A percentile compares a stretch with the other conserved stretches of the same genome.
Evolutionary conservation across 306 rosid genomes (phyloP).

Genomic region (Begonia masoniana): DNA sequence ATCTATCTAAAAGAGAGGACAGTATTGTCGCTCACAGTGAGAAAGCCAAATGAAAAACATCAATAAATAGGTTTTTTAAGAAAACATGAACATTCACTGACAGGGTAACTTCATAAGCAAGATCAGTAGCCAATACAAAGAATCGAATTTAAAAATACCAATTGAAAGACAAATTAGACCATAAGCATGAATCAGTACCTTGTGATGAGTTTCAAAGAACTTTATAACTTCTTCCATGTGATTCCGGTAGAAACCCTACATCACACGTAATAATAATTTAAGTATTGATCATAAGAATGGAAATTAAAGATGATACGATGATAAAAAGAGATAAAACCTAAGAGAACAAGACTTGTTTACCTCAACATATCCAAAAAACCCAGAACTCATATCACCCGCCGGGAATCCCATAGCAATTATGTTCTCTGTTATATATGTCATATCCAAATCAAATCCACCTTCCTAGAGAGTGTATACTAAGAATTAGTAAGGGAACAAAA

Average conservation of each 20-base stretch:
- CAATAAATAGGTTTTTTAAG: too few relatives aligned
- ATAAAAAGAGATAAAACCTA: constrained; percentile 10
- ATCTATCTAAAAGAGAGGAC: too few relatives aligned
- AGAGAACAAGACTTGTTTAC: constrained; percentile 27
- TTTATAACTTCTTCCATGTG: constrained; percentile 99
- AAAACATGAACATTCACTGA: too few relatives aligned
- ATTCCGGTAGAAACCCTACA: constrained; percentile 93
- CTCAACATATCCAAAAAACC: constrained; percentile 96
- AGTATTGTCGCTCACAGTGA: too few relatives aligned
- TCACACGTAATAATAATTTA: constrained; percentile 13
- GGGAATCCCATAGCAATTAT: constrained; percentile 99
- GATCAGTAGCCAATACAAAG: too few relatives aligned
- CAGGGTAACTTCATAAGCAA: too few relatives aligned
- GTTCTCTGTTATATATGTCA: constrained; percentile 96
- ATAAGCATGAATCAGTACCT: constrained; percentile 28
- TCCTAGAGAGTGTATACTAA: constrained; percentile 40
- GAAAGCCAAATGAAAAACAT: too few relatives aligned
- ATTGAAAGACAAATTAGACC: too few relatives aligned
- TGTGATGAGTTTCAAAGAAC: constrained; percentile 94
- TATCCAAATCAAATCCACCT: constrained; percentile 96
- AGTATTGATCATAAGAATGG: constrained; percentile 3
- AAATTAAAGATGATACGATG: background rate
- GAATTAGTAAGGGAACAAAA: constrained; percentile 8
- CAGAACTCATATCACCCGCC: constrained; percentile 98
- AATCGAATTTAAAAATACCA: too few relatives aligned